Conservation (phyloP, 148 eudicot species). For the Arbutus unedo region DNA sequence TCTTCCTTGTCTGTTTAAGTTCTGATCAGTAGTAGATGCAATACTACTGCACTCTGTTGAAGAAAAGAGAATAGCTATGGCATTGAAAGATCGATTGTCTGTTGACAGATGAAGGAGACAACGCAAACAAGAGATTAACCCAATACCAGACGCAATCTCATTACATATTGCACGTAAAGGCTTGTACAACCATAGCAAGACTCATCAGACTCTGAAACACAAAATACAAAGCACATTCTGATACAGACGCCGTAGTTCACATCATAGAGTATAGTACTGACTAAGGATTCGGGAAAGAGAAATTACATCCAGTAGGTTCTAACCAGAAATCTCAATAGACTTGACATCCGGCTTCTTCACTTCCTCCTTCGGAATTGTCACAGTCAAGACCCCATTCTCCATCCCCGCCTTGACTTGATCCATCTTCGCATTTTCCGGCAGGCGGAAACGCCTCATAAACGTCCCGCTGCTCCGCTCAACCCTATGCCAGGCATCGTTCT, state of each 20-base stretch:
- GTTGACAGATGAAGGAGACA: too few species aligned
- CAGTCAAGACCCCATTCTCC: slow-evolving; percentile 7
- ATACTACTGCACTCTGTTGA: too few species aligned
- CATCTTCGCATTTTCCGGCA: slow-evolving; percentile 12
- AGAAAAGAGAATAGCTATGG: too few species aligned
- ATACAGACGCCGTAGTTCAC: neutral
- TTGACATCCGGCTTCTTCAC: slow-evolving; percentile 7
- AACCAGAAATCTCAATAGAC: neutral
- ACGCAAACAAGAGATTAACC: too few species aligned
- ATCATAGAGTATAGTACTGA: neutral
- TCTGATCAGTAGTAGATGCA: too few species aligned
- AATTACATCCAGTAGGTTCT: neutral
- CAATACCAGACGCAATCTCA: too few species aligned
- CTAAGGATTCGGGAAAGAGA: neutral
- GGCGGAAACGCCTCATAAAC: slow-evolving; percentile 5
- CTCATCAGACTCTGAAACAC: too few species aligned
- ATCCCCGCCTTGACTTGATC: neutral
- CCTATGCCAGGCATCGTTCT: slow-evolving; percentile 9
- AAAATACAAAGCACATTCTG: too few species aligned
- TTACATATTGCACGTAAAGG: too few species aligned
- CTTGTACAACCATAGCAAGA: too few species aligned
- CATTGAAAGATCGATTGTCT: too few species aligned
- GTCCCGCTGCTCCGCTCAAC: slow-evolving; percentile 4
- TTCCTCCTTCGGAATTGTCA: neutral
- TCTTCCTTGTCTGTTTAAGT: too few species aligned